A percentile compares a stretch with the other conserved stretches of the same genome.
These are phyloP conservation scores for Camillea tinctor DNA, from an alignment of 2,329 filamentous ascomycete genomes.

Conservation along the genomic window DNA sequence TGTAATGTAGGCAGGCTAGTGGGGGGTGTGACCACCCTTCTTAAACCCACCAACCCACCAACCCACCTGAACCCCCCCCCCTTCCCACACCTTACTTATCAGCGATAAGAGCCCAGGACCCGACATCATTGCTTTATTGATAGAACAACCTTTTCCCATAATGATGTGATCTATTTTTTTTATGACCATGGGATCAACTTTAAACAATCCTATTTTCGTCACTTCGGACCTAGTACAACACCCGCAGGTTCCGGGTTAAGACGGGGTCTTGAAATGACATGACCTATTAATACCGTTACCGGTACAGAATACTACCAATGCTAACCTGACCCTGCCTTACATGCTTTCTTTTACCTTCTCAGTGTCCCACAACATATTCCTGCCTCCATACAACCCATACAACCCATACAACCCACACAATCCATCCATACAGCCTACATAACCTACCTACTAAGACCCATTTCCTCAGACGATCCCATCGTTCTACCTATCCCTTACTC, in stretches of 20 bases:
- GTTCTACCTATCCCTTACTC: no score
- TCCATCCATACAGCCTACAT: no score
- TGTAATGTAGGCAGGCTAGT: no score
- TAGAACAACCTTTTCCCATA: background rate
- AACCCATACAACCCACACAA: no score
- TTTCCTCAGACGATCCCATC: background rate
- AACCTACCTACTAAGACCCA: background rate
- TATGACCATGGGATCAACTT: slow-evolving; percentile 23
- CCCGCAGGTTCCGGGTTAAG: slow-evolving; percentile 16
- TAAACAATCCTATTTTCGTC: slow-evolving; percentile 9
- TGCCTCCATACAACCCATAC: no score
- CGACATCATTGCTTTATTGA: background rate
- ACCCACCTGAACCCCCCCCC: no score
- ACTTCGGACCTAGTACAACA: slow-evolving; percentile 12
- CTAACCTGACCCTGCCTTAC: no score
- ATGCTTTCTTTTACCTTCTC: background rate
- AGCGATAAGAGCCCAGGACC: background rate
- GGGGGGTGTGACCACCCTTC: no score
- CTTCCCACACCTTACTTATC: no score
- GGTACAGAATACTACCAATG: background rate
- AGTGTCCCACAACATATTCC: background rate
- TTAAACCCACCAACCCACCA: no score
- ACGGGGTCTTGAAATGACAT: slow-evolving; percentile 7
- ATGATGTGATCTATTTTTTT: background rate
- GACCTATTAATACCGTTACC: background rate